Conservation (phyloP, 352 stramenopile genomes). For the Phytophthora sojae region DNA sequence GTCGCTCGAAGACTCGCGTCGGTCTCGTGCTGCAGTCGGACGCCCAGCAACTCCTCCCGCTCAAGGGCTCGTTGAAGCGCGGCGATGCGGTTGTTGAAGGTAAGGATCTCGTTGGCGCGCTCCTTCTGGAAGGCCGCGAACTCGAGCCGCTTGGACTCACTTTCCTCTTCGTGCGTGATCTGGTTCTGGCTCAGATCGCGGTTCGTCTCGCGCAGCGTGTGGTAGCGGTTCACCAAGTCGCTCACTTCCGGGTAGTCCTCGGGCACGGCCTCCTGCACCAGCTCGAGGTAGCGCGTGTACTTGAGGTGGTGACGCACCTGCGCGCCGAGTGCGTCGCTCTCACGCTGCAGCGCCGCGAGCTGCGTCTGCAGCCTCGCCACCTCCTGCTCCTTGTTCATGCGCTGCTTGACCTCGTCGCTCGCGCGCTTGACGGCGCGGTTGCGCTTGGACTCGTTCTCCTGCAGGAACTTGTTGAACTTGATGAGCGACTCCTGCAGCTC, state of each 20-base stretch:
- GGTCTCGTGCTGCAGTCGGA: conserved; percentile 88
- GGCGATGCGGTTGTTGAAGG: conserved; percentile 92
- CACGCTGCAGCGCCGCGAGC: conserved; percentile 63
- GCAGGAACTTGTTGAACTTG: conserved; percentile 97
- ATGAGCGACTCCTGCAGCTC: conserved; percentile 96
- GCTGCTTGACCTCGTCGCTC: conserved; percentile 93
- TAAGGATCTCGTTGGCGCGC: conserved; percentile 93
- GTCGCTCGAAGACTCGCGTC: conserved; percentile 89
- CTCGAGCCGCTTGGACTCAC: conserved; percentile 82
- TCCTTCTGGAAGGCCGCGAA: conserved; percentile 91
- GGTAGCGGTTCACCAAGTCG: conserved; percentile 93
- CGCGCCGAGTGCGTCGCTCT: conserved; percentile 72
- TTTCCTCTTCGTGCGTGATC: conserved; percentile 86
- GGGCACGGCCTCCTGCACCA: conserved; percentile 89
- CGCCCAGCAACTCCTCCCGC: conserved; percentile 64
- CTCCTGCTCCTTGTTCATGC: conserved; percentile 90
- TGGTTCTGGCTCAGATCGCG: conserved; percentile 78
- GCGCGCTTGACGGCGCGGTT: conserved; percentile 93
- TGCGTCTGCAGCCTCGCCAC: conserved; percentile 78
- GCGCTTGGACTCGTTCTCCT: conserved; percentile 95
- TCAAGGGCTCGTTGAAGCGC: conserved; percentile 86
- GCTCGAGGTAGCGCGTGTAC: conserved; percentile 89
- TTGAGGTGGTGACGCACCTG: conserved; percentile 86
- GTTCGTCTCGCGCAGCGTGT: conserved; percentile 93
- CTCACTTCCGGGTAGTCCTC: conserved; percentile 94